Percentiles rank a stretch among this genome's conserved stretches.
These are phyloP conservation scores for Ophiostoma tasmaniense DNA, from an alignment of 2,329 filamentous ascomycete genomes.

Conservation along the genomic window DNA sequence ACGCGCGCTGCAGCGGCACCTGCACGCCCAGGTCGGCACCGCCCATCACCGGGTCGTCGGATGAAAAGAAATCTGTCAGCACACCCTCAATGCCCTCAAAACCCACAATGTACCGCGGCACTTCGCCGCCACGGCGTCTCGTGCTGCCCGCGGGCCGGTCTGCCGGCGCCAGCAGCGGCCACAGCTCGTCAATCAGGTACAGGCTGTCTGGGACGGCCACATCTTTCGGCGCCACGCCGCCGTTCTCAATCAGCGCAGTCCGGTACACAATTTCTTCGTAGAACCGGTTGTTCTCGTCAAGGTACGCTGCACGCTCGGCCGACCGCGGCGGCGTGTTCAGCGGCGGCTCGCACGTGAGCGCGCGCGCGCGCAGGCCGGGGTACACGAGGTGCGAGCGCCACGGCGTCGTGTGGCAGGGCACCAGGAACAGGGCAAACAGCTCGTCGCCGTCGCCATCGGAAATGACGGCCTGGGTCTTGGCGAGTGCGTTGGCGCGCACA, in stretches of 20 bases:
- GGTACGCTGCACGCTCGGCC: conserved; percentile 56
- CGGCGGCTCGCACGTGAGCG: conserved; percentile 84
- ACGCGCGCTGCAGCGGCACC: conserved; percentile 37
- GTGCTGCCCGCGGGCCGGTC: not conserved
- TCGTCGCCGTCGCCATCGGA: conserved; percentile 29
- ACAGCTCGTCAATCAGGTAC: conserved; percentile 37
- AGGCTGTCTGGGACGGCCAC: conserved; percentile 40
- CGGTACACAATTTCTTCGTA: conserved; percentile 51
- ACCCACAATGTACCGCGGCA: conserved; percentile 52
- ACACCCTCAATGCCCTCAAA: conserved; percentile 51
- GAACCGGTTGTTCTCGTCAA: conserved; percentile 87
- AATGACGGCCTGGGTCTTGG: not conserved
- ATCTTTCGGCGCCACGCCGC: not conserved
- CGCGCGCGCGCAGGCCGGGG: conserved; percentile 67
- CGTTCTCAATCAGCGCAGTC: not conserved
- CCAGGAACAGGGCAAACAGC: conserved; percentile 71
- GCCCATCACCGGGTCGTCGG: conserved; percentile 17
- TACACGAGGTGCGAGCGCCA: conserved; percentile 86
- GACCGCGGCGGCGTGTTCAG: conserved; percentile 54
- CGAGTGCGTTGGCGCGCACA: conserved; percentile 14
- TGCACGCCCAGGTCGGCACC: conserved; percentile 35
- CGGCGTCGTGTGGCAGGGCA: conserved; percentile 92
- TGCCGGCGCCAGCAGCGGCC: conserved; percentile 24
- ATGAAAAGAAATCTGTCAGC: conserved; percentile 35
- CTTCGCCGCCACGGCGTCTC: conserved; percentile 24